Conservation (phyloP, 345 rosid species). For the Excoecaria cochinchinensis region DNA sequence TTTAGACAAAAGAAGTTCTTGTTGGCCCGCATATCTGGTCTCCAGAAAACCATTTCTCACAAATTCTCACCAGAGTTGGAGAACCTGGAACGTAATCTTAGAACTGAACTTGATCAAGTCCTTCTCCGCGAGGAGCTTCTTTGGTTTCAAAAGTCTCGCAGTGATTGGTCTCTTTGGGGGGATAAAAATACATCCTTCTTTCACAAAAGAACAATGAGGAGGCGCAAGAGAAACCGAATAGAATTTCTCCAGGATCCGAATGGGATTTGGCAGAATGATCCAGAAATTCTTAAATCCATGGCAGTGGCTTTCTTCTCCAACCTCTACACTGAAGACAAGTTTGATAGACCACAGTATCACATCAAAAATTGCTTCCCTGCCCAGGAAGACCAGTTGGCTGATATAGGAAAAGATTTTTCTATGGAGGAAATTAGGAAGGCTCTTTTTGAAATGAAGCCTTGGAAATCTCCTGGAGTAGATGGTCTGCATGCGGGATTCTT, state of each 20-base stretch:
- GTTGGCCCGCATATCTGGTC: too few relatives aligned
- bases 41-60: background rate
- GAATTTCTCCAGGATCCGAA: too few relatives aligned
- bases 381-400: background rate
- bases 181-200: background rate
- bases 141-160: background rate
- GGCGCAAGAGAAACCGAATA: background rate
- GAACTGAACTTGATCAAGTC: background rate
- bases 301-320: background rate
- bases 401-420: background rate
- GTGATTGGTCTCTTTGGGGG: background rate
- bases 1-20: too few relatives aligned
- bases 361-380: background rate
- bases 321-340: too few relatives aligned
- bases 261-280: background rate
- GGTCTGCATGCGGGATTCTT: background rate
- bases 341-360: background rate
- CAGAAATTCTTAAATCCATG: background rate
- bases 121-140: background rate
- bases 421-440: background rate
- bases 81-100: background rate
- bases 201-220: background rate
- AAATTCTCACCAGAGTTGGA: rapidly evolving
- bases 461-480: background rate
- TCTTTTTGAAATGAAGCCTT: background rate